phyloP scores from a whole-genome alignment of 2,329 filamentous ascomycete species.

The Chaetomiaceae sp. region DNA sequence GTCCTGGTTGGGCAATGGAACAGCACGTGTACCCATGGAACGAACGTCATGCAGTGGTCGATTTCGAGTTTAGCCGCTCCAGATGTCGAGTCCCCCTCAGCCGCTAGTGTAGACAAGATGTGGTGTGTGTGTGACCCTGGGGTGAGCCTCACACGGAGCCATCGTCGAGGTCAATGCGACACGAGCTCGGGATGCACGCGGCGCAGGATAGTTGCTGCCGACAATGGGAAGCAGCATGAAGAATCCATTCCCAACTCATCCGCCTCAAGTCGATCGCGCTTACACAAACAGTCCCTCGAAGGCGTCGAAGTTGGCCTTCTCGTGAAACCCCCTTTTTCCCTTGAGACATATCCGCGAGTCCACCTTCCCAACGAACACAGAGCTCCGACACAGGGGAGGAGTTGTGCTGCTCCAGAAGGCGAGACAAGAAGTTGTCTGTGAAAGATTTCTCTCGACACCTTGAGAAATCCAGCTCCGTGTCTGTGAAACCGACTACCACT shows the following conservation, averaged over 20 bases:
- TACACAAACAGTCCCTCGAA: too few species aligned
- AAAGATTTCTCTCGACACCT: background rate
- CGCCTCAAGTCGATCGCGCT: too few species aligned
- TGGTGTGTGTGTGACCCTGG: slow-evolving; percentile 3
- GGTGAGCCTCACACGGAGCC: slow-evolving; percentile 11
- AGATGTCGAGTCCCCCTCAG: slow-evolving; percentile 3
- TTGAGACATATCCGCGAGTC: too few species aligned
- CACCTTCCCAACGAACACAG: too few species aligned
- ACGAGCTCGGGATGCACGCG: background rate
- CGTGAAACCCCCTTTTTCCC: background rate
- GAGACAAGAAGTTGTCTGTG: background rate
- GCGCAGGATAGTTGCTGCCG: background rate
- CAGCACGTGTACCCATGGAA: slow-evolving; percentile 16
- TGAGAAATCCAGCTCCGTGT: background rate
- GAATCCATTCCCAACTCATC: too few species aligned
- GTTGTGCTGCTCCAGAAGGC: background rate
- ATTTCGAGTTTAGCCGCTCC: slow-evolving; percentile 16
- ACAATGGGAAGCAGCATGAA: background rate
- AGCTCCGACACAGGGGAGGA: background rate
- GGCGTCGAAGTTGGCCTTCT: too few species aligned
- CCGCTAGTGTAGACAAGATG: slow-evolving; percentile 5
- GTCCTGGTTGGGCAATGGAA: slow-evolving; percentile 15
- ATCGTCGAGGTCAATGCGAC: background rate
- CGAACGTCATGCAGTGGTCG: slow-evolving; percentile 12
- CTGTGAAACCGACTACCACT: background rate